phyloP scores from a whole-genome alignment of 2,329 filamentous ascomycete species.

The Curvularia sp. region DNA sequence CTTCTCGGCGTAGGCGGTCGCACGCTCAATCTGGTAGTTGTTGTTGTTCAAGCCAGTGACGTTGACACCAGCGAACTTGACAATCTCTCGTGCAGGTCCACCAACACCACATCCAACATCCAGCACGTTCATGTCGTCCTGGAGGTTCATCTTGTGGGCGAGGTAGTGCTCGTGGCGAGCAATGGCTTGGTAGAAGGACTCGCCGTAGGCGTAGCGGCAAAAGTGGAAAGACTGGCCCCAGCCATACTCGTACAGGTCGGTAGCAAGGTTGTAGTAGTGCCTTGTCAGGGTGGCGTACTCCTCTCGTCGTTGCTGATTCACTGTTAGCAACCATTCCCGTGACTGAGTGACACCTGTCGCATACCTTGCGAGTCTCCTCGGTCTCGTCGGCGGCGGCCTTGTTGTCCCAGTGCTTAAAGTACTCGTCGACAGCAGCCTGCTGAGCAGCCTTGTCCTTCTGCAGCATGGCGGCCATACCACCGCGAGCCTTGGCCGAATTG shows the following conservation, averaged over 20 bases:
- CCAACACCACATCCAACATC: slow-evolving; percentile 98
- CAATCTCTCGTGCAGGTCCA: slow-evolving; percentile 92
- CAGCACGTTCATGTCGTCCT: slow-evolving; percentile 85
- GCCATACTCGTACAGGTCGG: slow-evolving; percentile 94
- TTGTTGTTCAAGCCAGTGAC: slow-evolving; percentile 97
- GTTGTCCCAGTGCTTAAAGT: slow-evolving; percentile 97
- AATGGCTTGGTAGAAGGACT: slow-evolving; percentile 89
- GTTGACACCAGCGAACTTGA: slow-evolving; percentile 90
- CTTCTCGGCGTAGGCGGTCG: slow-evolving; percentile 81
- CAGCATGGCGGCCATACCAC: slow-evolving; percentile 83
- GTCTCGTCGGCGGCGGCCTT: slow-evolving; percentile 82
- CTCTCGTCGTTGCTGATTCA: slow-evolving; percentile 73
- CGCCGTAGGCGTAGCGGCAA: slow-evolving; percentile 86
- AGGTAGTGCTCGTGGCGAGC: slow-evolving; percentile 98
- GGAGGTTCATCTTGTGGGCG: slow-evolving; percentile 84
- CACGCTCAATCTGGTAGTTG: slow-evolving; percentile 97
- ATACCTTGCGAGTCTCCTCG: slow-evolving; percentile 77
- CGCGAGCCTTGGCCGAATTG: slow-evolving; percentile 70
- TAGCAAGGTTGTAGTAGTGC: slow-evolving; percentile 98
- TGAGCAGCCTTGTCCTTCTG: slow-evolving; percentile 81
- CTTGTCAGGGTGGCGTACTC: slow-evolving; percentile 93
- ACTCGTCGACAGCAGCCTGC: slow-evolving; percentile 83
- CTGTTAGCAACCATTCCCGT: slow-evolving; percentile 25
- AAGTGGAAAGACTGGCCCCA: slow-evolving; percentile 98
- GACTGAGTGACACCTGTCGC: slow-evolving; percentile 1